A percentile compares a stretch with the other conserved stretches of the same genome.
These are phyloP conservation scores for Hanseniaspora guilliermondii DNA, from an alignment of 805 yeast genomes.

Conservation along the genomic window DNA sequence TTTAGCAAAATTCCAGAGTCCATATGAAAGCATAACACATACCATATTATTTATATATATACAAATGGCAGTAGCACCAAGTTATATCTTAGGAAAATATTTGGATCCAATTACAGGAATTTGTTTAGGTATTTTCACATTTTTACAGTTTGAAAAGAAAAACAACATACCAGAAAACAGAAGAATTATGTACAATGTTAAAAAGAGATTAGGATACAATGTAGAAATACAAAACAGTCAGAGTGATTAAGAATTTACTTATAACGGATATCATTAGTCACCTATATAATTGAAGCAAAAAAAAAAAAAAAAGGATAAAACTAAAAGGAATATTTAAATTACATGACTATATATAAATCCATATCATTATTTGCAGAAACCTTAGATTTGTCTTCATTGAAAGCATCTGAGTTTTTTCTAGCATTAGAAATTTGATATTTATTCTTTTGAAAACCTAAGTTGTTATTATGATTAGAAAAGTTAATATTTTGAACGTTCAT, in stretches of 20 bases:
- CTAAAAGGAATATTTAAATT: background rate
- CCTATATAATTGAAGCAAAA: background rate
- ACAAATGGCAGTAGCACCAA: background rate
- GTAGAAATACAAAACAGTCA: background rate
- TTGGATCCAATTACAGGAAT: slow-evolving; percentile 8
- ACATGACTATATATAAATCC: slow-evolving; percentile 4
- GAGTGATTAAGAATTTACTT: background rate
- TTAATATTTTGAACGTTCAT: background rate
- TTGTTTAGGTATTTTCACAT: slow-evolving; percentile 8
- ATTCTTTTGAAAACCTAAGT: background rate
- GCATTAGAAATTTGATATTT: background rate
- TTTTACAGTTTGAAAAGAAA: slow-evolving; percentile 10
- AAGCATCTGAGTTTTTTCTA: background rate
- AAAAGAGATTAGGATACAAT: background rate
- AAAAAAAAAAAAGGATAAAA: too few species aligned
- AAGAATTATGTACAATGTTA: slow-evolving; percentile 9
- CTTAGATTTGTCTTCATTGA: background rate
- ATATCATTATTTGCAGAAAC: background rate
- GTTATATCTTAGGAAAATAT: slow-evolving; percentile 12
- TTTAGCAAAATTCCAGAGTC: too few species aligned
- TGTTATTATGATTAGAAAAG: background rate
- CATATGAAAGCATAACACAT: background rate
- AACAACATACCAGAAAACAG: slow-evolving; percentile 12
- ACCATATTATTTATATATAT: background rate
- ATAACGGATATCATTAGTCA: background rate